Conservation (phyloP, 768 basidiomycete genomes). For the Sutorius australiensis region DNA sequence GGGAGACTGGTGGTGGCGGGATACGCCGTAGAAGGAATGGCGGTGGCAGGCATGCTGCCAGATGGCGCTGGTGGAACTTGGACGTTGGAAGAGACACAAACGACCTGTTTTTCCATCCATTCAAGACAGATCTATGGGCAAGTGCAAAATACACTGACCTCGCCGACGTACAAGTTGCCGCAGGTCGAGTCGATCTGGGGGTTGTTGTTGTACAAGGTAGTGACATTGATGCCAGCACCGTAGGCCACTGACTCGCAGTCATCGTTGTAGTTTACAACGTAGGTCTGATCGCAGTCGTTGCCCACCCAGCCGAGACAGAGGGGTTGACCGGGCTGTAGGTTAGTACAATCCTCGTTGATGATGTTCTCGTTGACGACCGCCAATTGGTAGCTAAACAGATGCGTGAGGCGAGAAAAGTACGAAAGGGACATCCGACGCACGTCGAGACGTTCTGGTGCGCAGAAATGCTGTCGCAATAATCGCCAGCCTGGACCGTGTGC, state of each 20-base stretch:
- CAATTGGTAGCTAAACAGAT: constrained; percentile 61
- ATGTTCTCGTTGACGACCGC: constrained; percentile 51
- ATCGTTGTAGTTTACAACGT: constrained; percentile 55
- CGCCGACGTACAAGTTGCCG: constrained; percentile 69
- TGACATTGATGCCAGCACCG: constrained; percentile 42
- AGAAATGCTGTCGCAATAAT: constrained; percentile 72
- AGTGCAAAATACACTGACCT: constrained; percentile 43
- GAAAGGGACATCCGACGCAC: constrained; percentile 35
- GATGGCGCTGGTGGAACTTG: constrained; percentile 44
- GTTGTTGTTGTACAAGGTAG: constrained; percentile 65
- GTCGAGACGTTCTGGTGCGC: constrained; percentile 57
- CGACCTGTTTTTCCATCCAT: constrained; percentile 35
- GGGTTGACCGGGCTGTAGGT: constrained; percentile 46
- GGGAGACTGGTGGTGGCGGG: constrained; percentile 36
- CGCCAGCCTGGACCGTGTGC: constrained; percentile 58
- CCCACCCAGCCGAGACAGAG: constrained; percentile 61
- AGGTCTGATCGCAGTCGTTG: constrained; percentile 60
- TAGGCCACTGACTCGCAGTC: constrained; percentile 51
- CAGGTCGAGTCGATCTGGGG: constrained; percentile 59
- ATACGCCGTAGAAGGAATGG: constrained; percentile 33
- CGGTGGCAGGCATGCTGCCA: constrained; percentile 24
- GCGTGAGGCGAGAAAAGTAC: not conserved
- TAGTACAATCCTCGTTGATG: constrained; percentile 54
- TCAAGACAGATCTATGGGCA: not conserved
- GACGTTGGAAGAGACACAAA: constrained; percentile 46